Conservation (phyloP, 1,139 yeast genomes). For the Yamadazyma oceani region DNA sequence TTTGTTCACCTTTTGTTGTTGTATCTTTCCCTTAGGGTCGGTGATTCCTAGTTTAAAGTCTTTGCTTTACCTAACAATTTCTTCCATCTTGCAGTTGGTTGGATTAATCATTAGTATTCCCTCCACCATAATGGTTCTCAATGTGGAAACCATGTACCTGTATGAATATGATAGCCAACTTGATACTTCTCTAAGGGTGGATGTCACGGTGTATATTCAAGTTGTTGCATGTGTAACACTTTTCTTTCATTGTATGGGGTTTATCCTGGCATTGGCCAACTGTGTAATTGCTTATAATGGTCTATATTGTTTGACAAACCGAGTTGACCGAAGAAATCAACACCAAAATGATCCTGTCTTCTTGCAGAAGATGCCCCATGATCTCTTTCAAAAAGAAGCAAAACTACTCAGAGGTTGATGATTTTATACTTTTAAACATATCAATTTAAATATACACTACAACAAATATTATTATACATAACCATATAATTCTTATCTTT, state of each 20-base stretch:
- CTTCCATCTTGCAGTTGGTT: conserved; percentile 23
- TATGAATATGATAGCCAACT: conserved; percentile 21
- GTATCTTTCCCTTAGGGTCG: conserved; percentile 13
- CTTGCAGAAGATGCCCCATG: not conserved
- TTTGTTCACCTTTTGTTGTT: conserved; percentile 27
- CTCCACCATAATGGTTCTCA: conserved; percentile 22
- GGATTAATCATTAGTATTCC: conserved; percentile 22
- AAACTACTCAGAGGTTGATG: conserved; percentile 4
- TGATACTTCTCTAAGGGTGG: conserved; percentile 16
- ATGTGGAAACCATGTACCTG: conserved; percentile 26
- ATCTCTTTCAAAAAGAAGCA: conserved; percentile 1
- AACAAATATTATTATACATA: not conserved
- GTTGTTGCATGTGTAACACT: conserved; percentile 16
- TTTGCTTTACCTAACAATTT: conserved; percentile 19
- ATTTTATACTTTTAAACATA: conserved; percentile 1
- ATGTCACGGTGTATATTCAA: conserved; percentile 27
- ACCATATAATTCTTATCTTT: conserved; percentile 3
- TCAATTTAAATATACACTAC: conserved; percentile 3
- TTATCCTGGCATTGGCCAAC: conserved; percentile 10
- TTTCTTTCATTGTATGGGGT: conserved; percentile 16
- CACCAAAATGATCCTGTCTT: not conserved
- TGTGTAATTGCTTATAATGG: conserved; percentile 16
- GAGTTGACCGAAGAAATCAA: conserved; percentile 19
- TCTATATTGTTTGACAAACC: conserved; percentile 18
- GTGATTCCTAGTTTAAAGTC: conserved; percentile 20